Percentiles rank a stretch among this genome's conserved stretches.
Conservation (phyloP, 2,329 filamentous ascomycete species). For the Xylaria sp. region DNA sequence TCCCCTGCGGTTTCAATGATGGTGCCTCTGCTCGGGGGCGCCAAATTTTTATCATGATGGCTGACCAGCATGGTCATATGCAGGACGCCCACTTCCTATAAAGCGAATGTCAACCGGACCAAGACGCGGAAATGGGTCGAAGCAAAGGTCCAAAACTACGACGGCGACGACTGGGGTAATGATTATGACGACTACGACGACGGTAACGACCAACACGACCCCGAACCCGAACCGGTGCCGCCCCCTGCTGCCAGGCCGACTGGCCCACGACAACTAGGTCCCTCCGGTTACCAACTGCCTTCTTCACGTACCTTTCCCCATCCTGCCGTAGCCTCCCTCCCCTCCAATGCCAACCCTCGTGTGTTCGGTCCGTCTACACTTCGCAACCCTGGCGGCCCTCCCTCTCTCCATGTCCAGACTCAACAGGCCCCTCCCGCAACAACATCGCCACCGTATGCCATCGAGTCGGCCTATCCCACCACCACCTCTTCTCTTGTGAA, state of each 20-base stretch:
- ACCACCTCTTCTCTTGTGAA: conserved; percentile 36
- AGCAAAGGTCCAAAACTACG: conserved; percentile 86
- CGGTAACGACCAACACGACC: conserved; percentile 62
- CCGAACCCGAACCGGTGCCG: conserved; percentile 48
- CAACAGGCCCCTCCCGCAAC: conserved; percentile 16
- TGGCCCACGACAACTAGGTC: conserved; percentile 55
- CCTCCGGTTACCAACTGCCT: conserved; percentile 44
- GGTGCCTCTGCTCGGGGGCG: not conserved
- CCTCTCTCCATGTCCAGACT: conserved; percentile 48
- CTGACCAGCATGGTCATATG: conserved; percentile 11
- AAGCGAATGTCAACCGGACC: conserved; percentile 85
- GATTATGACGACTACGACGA: conserved; percentile 72
- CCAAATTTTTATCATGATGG: not conserved
- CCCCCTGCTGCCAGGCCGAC: conserved; percentile 46
- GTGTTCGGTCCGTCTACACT: conserved; percentile 36
- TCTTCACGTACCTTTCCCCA: conserved; percentile 44
- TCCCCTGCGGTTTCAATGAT: not conserved
- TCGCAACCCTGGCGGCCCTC: conserved; percentile 45
- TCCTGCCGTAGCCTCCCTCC: conserved; percentile 32
- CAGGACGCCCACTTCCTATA: conserved; percentile 60
- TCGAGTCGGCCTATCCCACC: conserved; percentile 20
- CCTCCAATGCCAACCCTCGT: conserved; percentile 30
- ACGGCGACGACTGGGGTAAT: conserved; percentile 92
- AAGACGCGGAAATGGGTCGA: conserved; percentile 97
- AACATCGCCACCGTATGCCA: conserved; percentile 10